Conservation (phyloP, 176 grass and related monocot genomes). For the Rhynchospora breviuscula region DNA sequence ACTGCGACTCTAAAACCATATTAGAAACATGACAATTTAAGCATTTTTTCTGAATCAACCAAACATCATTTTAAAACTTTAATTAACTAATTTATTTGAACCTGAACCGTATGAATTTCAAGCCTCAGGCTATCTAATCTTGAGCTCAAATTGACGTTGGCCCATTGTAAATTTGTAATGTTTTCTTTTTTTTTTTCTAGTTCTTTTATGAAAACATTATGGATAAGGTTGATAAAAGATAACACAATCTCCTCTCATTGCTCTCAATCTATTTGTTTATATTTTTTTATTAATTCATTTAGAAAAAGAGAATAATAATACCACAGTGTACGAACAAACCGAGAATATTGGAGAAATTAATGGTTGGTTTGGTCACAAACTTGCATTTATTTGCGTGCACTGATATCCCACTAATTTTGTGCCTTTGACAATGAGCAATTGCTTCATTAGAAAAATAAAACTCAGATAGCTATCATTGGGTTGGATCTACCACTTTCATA, state of each 20-base stretch:
- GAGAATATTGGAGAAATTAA: constrained; percentile 5
- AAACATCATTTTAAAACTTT: neutral
- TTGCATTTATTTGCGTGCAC: neutral
- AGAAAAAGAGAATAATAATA: neutral
- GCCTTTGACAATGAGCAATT: constrained; percentile 2
- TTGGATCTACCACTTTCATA: neutral
- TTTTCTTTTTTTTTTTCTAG: neutral
- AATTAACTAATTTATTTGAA: neutral
- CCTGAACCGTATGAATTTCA: neutral
- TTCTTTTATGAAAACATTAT: neutral
- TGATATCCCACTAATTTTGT: constrained; percentile 8
- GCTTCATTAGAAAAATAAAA: constrained; percentile 11
- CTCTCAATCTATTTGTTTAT: neutral
- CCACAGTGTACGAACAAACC: neutral
- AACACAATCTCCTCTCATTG: neutral
- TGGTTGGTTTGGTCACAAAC: neutral
- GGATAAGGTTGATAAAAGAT: neutral
- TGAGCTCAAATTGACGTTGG: neutral
- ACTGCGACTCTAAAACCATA: neutral
- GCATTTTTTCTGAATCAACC: neutral
- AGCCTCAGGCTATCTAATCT: neutral
- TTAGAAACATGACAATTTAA: neutral
- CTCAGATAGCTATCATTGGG: constrained; percentile 4
- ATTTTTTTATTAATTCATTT: neutral
- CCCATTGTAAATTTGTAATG: neutral